phyloP scores from a whole-genome alignment of 2,329 filamentous ascomycete species.

The Chaetomiaceae sp. region DNA sequence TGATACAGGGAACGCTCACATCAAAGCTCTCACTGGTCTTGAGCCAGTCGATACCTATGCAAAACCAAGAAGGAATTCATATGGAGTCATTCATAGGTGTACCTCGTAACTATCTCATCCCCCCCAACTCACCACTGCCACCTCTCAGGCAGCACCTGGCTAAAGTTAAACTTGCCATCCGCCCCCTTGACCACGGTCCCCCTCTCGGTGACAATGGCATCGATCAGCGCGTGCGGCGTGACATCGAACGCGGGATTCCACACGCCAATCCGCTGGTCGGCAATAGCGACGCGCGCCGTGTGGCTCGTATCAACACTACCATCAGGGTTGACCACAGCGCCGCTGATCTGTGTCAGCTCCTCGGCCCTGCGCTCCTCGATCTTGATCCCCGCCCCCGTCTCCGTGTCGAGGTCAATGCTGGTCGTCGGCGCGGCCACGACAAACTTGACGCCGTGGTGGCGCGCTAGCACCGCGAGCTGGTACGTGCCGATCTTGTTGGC shows the following conservation, averaged over 20 bases:
- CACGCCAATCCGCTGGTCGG: slow-evolving; percentile 70
- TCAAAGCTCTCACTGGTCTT: too few relatives aligned
- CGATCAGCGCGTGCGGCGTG: slow-evolving; percentile 81
- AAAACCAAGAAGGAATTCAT: too few relatives aligned
- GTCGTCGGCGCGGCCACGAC: slow-evolving; percentile 92
- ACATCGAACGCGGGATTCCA: slow-evolving; percentile 99
- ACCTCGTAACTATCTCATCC: too few relatives aligned
- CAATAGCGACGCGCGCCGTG: slow-evolving; percentile 72
- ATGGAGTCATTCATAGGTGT: too few relatives aligned
- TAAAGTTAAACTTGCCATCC: slow-evolving; percentile 65
- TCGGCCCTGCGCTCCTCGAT: slow-evolving; percentile 82
- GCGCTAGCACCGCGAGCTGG: slow-evolving; percentile 82
- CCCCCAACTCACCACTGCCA: slow-evolving; percentile 36
- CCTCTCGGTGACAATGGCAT: slow-evolving; percentile 89
- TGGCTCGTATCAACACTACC: slow-evolving; percentile 58
- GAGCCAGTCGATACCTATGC: too few relatives aligned
- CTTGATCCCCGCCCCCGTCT: slow-evolving; percentile 71
- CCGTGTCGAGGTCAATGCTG: slow-evolving; percentile 81
- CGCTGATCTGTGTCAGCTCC: slow-evolving; percentile 81
- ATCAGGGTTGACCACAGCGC: slow-evolving; percentile 62
- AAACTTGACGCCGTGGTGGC: slow-evolving; percentile 85
- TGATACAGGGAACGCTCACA: too few relatives aligned
- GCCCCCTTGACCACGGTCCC: slow-evolving; percentile 75
- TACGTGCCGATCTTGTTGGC: slow-evolving; percentile 99
- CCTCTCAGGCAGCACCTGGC: slow-evolving; percentile 50